phyloP scores from a whole-genome alignment of 495 filamentous ascomycete genomes.

The Penicillium salamii region DNA sequence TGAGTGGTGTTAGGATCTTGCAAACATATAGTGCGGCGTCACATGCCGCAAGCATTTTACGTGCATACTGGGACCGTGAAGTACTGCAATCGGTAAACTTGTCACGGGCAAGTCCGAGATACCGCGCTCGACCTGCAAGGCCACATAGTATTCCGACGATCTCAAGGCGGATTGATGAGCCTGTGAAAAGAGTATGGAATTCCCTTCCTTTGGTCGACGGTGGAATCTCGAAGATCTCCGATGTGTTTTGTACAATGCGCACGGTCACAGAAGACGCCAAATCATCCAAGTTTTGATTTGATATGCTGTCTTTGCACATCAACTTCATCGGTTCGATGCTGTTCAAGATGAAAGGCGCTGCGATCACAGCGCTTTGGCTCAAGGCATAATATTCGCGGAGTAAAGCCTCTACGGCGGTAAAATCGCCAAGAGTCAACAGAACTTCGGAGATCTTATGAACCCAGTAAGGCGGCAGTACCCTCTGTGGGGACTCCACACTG shows the following conservation, averaged over 20 bases:
- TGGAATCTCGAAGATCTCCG: conserved; percentile 17
- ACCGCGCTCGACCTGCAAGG: conserved; percentile 26
- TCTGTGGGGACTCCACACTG: conserved; percentile 3
- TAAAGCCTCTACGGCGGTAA: conserved; percentile 15
- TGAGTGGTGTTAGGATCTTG: conserved; percentile 28
- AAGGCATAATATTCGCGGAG: conserved; percentile 27
- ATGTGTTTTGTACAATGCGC: conserved; percentile 27
- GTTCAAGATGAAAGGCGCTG: conserved; percentile 23
- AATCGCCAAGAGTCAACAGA: conserved; percentile 17
- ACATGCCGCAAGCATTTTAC: conserved; percentile 27
- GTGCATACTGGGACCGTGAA: conserved; percentile 17
- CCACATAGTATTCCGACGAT: conserved; percentile 28
- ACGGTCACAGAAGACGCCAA: conserved; percentile 6
- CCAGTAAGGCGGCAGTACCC: conserved; percentile 24
- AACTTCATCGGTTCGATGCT: conserved; percentile 12
- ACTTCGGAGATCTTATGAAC: conserved; percentile 22
- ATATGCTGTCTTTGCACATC: conserved; percentile 9
- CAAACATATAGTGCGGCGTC: conserved; percentile 27
- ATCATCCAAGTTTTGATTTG: conserved; percentile 5
- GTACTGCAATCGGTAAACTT: conserved; percentile 6
- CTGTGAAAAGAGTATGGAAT: conserved; percentile 27
- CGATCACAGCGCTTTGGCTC: conserved; percentile 23
- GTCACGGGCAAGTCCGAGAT: conserved; percentile 21
- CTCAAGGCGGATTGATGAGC: conserved; percentile 24
- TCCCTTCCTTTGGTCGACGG: conserved; percentile 10